Evolutionary conservation across 2,329 filamentous ascomycete genomes (phyloP), one percentile per base, ranked within the genome.

Genomic region (Colletotrichum sp.): DNA sequence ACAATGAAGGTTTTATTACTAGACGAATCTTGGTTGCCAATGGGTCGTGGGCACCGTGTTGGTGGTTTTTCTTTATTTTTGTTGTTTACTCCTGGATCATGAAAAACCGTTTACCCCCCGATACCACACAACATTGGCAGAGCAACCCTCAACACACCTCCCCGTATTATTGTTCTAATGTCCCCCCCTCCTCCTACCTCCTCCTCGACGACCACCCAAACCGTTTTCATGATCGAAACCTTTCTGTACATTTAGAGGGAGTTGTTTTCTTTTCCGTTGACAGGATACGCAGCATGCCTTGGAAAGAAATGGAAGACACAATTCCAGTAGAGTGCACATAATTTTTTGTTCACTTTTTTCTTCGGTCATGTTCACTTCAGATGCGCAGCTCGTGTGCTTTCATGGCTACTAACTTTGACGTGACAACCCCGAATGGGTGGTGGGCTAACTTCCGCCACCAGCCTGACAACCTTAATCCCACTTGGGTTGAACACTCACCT

Each of bases 101-200:
- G 59, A 68, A 68, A 69, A 65, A 65, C 70, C 70, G 28, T 32
- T n/a, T 32, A n/a, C 62, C 30, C 62, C 34, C 62, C 57, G 74
- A 76, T 76, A 68, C 76, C 76, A 77, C 57, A 34, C 39, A 66
- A 39, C 62, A 76, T 64, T 73, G 60, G 73, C 71, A 65, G 71
- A 65, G 49, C 72, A 57, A n/a, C 62, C 62, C 71, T 68, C 72
- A 21, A 49, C 44, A 44, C 39, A 12, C 62, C 71, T 63, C 66
- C 66, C 68, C 67, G 68, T 72, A 76, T 76, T 75, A 77, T 75
- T 78, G 75, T 78, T 78, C 68, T 78, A 78, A 78, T 78, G 75
- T 74, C 60, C 68, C 65, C 67, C 67, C 36, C 39, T 30, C 55
- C 52, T 24, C 5, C 36, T 10, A 9, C 60, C 26, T n/a, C 59